Evolutionary conservation across 129 eudicot genomes (phyloP).

Genomic region (Centella asiatica): DNA sequence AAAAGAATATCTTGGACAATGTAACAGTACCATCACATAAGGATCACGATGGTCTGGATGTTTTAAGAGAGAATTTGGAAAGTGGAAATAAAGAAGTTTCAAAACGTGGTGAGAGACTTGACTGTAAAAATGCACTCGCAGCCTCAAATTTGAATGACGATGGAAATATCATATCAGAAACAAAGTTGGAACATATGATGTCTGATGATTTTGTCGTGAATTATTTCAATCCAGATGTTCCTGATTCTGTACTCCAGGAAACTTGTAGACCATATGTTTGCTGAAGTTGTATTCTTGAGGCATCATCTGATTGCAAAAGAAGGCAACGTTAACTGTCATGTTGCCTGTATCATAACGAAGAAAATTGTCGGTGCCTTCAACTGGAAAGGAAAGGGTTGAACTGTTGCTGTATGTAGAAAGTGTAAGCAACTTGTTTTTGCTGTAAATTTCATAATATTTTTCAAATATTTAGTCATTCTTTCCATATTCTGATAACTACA

Average conservation of each 20-base stretch:
- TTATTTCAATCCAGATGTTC: constrained; percentile 35
- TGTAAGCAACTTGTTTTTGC: not conserved
- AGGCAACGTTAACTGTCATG: constrained; percentile 31
- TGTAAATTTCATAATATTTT: not conserved
- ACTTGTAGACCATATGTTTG: constrained; percentile 33
- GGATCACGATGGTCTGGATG: constrained; percentile 16
- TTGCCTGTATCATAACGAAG: not conserved
- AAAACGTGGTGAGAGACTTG: constrained; percentile 14
- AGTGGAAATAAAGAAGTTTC: constrained; percentile 7
- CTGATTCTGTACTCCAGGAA: constrained; percentile 44
- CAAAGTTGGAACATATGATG: constrained; percentile 4
- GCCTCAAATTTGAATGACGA: constrained; percentile 3
- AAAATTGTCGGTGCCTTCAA: not conserved
- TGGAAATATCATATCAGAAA: constrained; percentile 16
- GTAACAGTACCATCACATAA: constrained; percentile 10
- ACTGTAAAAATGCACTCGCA: not conserved
- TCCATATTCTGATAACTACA: not conserved
- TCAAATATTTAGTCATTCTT: not conserved
- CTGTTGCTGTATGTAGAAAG: not conserved
- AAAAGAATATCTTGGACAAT: constrained; percentile 17
- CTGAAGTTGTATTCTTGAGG: constrained; percentile 39
- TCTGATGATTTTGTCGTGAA: constrained; percentile 27
- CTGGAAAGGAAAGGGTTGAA: not conserved
- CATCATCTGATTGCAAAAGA: constrained; percentile 30
- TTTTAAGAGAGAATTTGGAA: constrained; percentile 13